A percentile compares a stretch with the other conserved stretches of the same genome.
These are phyloP conservation scores for Hypomyces perniciosus DNA, from an alignment of 2,329 filamentous ascomycete species.

Conservation along the genomic window DNA sequence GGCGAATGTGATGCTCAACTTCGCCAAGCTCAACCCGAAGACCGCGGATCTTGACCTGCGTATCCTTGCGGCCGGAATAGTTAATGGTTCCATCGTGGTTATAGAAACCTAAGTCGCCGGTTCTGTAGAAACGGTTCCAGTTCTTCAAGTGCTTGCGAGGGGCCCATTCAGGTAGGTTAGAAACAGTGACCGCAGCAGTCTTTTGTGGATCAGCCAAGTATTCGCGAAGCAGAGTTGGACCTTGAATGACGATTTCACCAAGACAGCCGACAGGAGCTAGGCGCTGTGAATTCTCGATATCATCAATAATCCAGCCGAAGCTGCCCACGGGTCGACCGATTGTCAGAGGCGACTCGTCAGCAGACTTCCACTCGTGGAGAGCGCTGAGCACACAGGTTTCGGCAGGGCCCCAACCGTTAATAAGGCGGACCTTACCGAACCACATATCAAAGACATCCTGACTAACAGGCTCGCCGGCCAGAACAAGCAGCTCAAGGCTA, in stretches of 20 bases:
- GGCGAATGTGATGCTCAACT: conserved; percentile 9
- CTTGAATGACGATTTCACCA: conserved; percentile 12
- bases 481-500: background rate
- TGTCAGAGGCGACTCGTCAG: background rate
- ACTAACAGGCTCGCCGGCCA: conserved; percentile 11
- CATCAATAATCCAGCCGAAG: conserved; percentile 1
- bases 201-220: conserved; percentile 8
- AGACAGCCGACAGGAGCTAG: conserved; percentile 6
- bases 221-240: conserved; percentile 1
- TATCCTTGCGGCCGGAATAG: too few species aligned
- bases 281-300: background rate
- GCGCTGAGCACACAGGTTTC: conserved; percentile 10
- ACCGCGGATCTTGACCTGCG: too few species aligned
- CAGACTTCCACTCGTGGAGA: conserved; percentile 7
- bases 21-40: too few species aligned
- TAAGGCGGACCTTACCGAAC: conserved; percentile 8
- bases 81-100: too few species aligned
- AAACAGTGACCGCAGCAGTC: background rate
- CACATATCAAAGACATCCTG: conserved; percentile 8
- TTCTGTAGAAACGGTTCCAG: background rate
- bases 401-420: conserved; percentile 17
- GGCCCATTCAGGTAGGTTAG: background rate
- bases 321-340: conserved; percentile 7
- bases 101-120: background rate
- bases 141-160: background rate